Percentiles rank a stretch among this genome's conserved stretches.
These are phyloP conservation scores for Recurvomyces mirabilis DNA, from an alignment of 495 filamentous ascomycete species.

Conservation along the genomic window DNA sequence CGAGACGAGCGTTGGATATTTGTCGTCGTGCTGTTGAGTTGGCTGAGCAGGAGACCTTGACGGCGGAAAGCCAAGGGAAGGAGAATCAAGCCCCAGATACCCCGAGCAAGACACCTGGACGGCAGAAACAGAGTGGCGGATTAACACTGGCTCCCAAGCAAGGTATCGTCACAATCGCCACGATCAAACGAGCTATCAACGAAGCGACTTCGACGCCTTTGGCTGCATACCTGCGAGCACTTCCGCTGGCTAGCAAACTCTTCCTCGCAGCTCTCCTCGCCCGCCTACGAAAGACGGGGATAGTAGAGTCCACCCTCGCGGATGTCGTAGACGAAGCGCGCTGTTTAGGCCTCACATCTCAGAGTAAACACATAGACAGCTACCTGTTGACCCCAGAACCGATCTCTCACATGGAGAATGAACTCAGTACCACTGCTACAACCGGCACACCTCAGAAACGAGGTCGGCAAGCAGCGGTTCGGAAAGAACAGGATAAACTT, in stretches of 20 bases:
- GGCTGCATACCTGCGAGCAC: slow-evolving; percentile 70
- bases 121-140: slow-evolving; percentile 11
- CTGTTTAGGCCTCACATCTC: slow-evolving; percentile 54
- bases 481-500: slow-evolving; percentile 16
- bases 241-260: slow-evolving; percentile 72
- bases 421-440: too few relatives aligned
- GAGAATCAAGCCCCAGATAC: slow-evolving; percentile 31
- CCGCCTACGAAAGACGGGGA: slow-evolving; percentile 67
- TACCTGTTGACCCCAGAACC: slow-evolving; percentile 22
- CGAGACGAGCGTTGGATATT: slow-evolving; percentile 84
- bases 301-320: slow-evolving; percentile 77
- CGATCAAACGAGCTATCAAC: slow-evolving; percentile 84
- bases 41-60: slow-evolving; percentile 56
- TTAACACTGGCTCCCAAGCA: slow-evolving; percentile 5
- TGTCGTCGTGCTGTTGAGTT: slow-evolving; percentile 93
- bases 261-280: slow-evolving; percentile 72
- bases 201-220: slow-evolving; percentile 89
- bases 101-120: slow-evolving; percentile 33
- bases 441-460: slow-evolving; percentile 25
- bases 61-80: slow-evolving; percentile 20
- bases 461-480: slow-evolving; percentile 18
- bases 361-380: slow-evolving; percentile 28
- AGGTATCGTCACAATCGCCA: slow-evolving; percentile 67
- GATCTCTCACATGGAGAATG: neutral
- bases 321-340: slow-evolving; percentile 87